Evolutionary conservation across 2,329 filamentous ascomycete genomes (phyloP), one percentile per base, ranked within the genome.

Genomic region (Nigrospora oryzae): DNA sequence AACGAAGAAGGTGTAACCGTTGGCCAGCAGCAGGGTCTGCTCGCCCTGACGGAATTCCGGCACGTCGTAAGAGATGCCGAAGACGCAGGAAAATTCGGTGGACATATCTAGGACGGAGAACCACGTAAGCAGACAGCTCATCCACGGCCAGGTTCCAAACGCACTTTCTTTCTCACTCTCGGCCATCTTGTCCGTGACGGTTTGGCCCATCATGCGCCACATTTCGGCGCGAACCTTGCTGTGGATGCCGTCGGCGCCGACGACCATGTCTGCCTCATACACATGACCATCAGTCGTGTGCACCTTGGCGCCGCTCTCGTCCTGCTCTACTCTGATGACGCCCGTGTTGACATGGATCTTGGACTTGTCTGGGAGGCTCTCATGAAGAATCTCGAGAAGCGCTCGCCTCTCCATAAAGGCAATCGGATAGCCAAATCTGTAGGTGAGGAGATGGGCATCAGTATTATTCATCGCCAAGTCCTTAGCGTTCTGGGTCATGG

Each of bases 181-280:
- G 4, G 39, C 30, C n/a, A 41, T 23, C 16, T 17, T 17, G 15
- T 23, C 32, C 11, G n/a, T 15, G 5, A 17, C 12, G 5, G 39
- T n/a, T 4, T 32, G 13, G 31, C 39, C 39, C 39, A 41, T 41
- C 11, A 41, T 13, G 28, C 39, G 39, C 39, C 39, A 35, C 55
- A 68, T 64, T 34, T 59, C 53, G 23, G 51, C 44, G 4, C 63
- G 57, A 5, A 60, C 55, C 10, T 49, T 52, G 49, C 66, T 69
- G 40, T 66, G 61, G 6, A 68, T 63, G 4, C 69, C 68, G 49
- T 71, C 68, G 7, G 62, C 61, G n/a, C 68, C 68, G 28, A 71
- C 53, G 6, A 70, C 48, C 10, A 73, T 55, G 38, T 64, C 62
- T 1, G 63, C 68, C 2, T 47, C 46, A 43, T 64, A 60, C 2